These are phyloP conservation scores for Neonectria punicea DNA, from an alignment of 2,329 filamentous ascomycete species.

Conservation along the genomic window DNA sequence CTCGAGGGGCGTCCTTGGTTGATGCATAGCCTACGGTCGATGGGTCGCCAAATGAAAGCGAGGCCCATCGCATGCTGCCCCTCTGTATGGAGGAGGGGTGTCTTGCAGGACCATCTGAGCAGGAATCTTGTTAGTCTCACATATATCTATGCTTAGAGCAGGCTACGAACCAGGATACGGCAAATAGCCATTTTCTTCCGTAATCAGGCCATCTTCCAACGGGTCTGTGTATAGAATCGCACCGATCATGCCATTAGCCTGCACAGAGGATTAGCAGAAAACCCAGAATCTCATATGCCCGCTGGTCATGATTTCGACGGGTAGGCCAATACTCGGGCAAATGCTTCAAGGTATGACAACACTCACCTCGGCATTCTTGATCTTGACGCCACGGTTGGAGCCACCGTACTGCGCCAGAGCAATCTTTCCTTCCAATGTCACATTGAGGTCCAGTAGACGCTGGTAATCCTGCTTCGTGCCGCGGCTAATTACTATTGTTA, in stretches of 20 bases:
- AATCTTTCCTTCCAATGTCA: conserved; percentile 27
- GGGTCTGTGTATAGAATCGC: conserved; percentile 29
- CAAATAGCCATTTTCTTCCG: conserved; percentile 25
- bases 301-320: not conserved
- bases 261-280: too few relatives aligned
- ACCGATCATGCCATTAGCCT: conserved; percentile 31
- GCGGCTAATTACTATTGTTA: not conserved
- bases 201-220: conserved; percentile 27
- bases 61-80: conserved; percentile 34
- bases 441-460: conserved; percentile 26
- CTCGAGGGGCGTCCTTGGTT: conserved; percentile 28
- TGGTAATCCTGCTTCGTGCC: conserved; percentile 22
- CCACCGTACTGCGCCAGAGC: conserved; percentile 26
- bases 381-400: conserved; percentile 30
- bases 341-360: not conserved
- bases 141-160: not conserved
- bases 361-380: conserved; percentile 31
- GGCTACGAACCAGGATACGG: conserved; percentile 26
- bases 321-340: not conserved
- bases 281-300: not conserved
- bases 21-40: conserved; percentile 38
- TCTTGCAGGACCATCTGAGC: conserved; percentile 27
- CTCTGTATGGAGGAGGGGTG: conserved; percentile 35
- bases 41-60: conserved; percentile 33
- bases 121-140: not conserved